Conservation (phyloP, 192 early-diverging fungal genomes). For the Coemansia nantahalensis region DNA sequence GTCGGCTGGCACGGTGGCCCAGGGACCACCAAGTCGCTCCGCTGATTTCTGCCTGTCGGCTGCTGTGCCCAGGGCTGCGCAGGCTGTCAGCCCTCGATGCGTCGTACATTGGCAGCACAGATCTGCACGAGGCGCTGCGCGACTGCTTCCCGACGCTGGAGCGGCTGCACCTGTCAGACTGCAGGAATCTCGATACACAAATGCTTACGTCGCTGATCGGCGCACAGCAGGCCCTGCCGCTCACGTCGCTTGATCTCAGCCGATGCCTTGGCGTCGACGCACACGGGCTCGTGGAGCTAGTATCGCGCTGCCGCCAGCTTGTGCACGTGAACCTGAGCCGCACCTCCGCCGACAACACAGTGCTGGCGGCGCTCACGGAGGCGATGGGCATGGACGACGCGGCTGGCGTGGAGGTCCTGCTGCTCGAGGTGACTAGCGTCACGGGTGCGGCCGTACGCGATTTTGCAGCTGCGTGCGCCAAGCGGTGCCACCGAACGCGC, state of each 20-base stretch:
- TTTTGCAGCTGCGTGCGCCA: conserved; percentile 36
- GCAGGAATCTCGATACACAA: conserved; percentile 2
- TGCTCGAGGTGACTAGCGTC: conserved; percentile 28
- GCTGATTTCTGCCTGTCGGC: conserved; percentile 6
- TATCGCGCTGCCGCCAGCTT: conserved; percentile 19
- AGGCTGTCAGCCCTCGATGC: conserved; percentile 32
- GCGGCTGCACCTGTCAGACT: conserved; percentile 25
- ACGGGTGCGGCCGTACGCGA: conserved; percentile 35
- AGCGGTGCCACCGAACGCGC: conserved; percentile 14
- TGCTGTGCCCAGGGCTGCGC: conserved; percentile 13
- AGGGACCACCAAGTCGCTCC: conserved; percentile 1
- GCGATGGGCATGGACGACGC: neutral
- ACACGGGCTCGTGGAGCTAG: conserved; percentile 12
- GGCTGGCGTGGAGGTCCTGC: conserved; percentile 21
- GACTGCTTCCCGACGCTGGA: conserved; percentile 19
- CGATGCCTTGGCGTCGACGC: conserved; percentile 19
- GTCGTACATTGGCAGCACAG: neutral
- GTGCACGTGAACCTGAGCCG: conserved; percentile 35
- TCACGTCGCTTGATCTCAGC: conserved; percentile 36
- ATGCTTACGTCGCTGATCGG: conserved; percentile 4
- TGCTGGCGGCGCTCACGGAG: conserved; percentile 15
- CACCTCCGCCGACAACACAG: conserved; percentile 29
- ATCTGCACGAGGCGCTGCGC: conserved; percentile 6
- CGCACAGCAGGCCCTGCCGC: conserved; percentile 8
- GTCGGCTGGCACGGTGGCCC: conserved; percentile 11